Conservation (phyloP, 2,329 filamentous ascomycete species). For the Parafenestella ontariensis region DNA sequence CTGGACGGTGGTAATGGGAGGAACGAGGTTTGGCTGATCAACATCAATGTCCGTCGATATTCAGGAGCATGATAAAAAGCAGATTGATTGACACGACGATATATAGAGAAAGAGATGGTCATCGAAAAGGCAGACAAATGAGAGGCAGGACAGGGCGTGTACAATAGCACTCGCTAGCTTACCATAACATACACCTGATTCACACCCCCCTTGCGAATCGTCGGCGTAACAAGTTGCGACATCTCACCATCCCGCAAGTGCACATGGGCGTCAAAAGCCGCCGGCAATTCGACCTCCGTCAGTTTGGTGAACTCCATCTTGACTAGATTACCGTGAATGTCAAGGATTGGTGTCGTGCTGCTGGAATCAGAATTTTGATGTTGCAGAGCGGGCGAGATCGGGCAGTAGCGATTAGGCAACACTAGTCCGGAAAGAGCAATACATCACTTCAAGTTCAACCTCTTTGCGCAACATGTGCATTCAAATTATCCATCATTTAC, state of each 20-base stretch:
- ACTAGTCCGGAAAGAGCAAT: neutral
- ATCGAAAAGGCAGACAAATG: neutral
- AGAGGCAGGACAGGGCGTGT: neutral
- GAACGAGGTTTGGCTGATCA: slow-evolving; percentile 57
- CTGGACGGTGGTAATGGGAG: slow-evolving; percentile 58
- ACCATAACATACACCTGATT: slow-evolving; percentile 64
- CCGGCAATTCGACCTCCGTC: slow-evolving; percentile 55
- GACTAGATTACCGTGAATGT: neutral
- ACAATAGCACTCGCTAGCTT: slow-evolving; percentile 33
- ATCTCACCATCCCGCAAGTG: slow-evolving; percentile 61
- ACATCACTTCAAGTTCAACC: neutral
- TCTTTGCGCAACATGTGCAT: neutral
- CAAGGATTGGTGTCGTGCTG: neutral
- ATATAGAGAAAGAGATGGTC: neutral
- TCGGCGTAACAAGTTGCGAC: slow-evolving; percentile 59
- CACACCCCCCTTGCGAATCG: slow-evolving; percentile 59
- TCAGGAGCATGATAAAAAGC: neutral
- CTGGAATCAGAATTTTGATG: slow-evolving; percentile 20
- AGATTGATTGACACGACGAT: neutral
- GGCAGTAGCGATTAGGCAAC: neutral
- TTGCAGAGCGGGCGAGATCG: slow-evolving; percentile 11
- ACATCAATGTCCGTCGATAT: neutral
- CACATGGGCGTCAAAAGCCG: slow-evolving; percentile 60
- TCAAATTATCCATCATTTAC: neutral
- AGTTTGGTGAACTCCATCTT: slow-evolving; percentile 51